A percentile compares a stretch with the other conserved stretches of the same genome.
Evolutionary conservation across 805 yeast species (phyloP).

Genomic region (Cyberlindnera mississippiensis): DNA sequence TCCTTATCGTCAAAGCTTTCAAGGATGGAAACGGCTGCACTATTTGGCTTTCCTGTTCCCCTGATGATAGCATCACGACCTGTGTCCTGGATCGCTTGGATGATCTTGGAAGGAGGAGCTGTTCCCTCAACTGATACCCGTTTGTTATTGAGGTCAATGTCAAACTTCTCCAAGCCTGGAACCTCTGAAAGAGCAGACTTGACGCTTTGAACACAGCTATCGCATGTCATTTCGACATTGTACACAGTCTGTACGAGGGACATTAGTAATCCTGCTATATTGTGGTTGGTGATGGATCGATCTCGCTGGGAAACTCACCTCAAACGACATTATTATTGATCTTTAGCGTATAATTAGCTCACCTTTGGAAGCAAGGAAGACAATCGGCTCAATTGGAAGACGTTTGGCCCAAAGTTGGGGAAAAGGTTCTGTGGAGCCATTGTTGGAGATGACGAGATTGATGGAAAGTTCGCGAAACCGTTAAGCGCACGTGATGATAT

Average conservation of each 20-base stretch:
- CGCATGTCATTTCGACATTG: slow-evolving; percentile 83
- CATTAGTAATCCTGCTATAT: slow-evolving; percentile 13
- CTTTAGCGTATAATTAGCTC: no score
- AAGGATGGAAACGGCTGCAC: slow-evolving; percentile 87
- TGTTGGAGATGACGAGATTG: no score
- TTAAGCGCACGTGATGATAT: neutral
- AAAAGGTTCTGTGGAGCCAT: no score
- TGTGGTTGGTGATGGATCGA: neutral
- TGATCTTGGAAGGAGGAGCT: slow-evolving; percentile 72
- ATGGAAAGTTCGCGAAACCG: no score
- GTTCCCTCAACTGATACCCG: slow-evolving; percentile 65
- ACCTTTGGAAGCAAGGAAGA: no score
- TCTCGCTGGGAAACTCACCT: no score
- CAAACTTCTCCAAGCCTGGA: slow-evolving; percentile 46
- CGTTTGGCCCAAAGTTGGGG: no score
- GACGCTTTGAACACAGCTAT: slow-evolving; percentile 33
- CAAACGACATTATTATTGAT: slow-evolving; percentile 19
- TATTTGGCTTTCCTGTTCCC: slow-evolving; percentile 83
- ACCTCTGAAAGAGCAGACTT: slow-evolving; percentile 45
- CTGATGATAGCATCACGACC: slow-evolving; percentile 91
- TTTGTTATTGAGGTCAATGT: slow-evolving; percentile 55
- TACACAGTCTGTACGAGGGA: slow-evolving; percentile 47
- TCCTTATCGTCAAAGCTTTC: slow-evolving; percentile 58
- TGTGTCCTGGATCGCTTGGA: slow-evolving; percentile 60
- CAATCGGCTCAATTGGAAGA: no score